Evolutionary conservation across 2,329 filamentous ascomycete species (phyloP).

Genomic region (Aspergillus novoparasiticus): DNA sequence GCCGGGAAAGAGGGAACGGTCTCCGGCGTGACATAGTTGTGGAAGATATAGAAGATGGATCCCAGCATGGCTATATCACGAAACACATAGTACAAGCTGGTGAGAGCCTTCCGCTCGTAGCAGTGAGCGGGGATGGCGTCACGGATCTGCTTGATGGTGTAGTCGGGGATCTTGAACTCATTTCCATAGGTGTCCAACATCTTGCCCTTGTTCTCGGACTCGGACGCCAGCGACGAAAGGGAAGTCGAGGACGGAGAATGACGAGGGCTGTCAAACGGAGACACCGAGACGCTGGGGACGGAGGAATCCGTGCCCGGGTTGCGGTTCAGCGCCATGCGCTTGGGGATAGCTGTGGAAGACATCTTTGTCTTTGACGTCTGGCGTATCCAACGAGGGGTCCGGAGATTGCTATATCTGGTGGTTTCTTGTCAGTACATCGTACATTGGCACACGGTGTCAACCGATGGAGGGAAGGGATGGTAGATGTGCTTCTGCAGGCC

Average conservation of each 20-base stretch:
- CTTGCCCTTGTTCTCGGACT: conserved; percentile 59
- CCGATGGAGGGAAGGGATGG: background rate
- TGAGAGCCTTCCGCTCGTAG: conserved; percentile 80
- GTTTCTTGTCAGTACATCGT: background rate
- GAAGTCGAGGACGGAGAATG: conserved; percentile 82
- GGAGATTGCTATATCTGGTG: background rate
- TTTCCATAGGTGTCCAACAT: conserved; percentile 94
- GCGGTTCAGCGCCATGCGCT: conserved; percentile 54
- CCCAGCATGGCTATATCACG: conserved; percentile 75
- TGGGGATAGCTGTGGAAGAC: conserved; percentile 55
- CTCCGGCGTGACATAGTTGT: conserved; percentile 88
- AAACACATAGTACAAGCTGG: conserved; percentile 78
- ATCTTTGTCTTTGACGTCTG: conserved; percentile 28
- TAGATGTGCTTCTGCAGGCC: background rate
- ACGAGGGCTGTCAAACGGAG: conserved; percentile 61
- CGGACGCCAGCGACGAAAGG: conserved; percentile 82
- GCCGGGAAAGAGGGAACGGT: conserved; percentile 69
- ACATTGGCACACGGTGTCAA: background rate
- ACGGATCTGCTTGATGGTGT: conserved; percentile 95
- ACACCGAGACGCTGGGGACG: conserved; percentile 53
- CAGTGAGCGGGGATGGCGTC: conserved; percentile 98
- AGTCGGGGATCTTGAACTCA: conserved; percentile 89
- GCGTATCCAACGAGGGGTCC: background rate
- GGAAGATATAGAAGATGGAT: conserved; percentile 80
- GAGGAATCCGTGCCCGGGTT: conserved; percentile 59